Conservation (phyloP, 2,329 filamentous ascomycete species). For the Aureobasidium mangrovei region DNA sequence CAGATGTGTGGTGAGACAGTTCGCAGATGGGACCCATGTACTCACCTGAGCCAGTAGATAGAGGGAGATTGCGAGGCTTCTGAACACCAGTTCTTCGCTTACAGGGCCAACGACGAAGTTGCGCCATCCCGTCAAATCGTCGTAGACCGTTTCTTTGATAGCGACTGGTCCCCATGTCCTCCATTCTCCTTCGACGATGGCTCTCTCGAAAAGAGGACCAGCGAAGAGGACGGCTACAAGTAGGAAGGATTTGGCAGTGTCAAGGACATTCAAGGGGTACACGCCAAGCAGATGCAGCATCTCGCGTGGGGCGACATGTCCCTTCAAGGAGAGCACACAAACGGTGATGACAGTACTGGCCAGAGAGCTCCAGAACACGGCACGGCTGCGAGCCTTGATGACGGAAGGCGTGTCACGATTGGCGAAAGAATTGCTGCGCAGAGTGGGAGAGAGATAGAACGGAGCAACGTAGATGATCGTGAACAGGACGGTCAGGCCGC, state of each 20-base stretch:
- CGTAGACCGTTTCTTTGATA: conserved; percentile 51
- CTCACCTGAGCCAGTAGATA: conserved; percentile 60
- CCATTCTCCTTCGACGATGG: conserved; percentile 64
- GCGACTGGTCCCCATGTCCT: conserved; percentile 50
- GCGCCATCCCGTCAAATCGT: conserved; percentile 73
- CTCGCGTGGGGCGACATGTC: conserved; percentile 36
- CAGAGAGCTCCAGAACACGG: conserved; percentile 67
- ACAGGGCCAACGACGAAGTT: conserved; percentile 79
- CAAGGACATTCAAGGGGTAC: conserved; percentile 63
- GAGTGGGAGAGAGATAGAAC: conserved; percentile 74
- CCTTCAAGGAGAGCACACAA: conserved; percentile 44
- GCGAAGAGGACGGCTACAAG: conserved; percentile 73
- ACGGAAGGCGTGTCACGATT: conserved; percentile 83
- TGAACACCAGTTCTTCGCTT: conserved; percentile 91
- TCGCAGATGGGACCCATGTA: conserved; percentile 16
- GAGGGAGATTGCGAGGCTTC: conserved; percentile 74
- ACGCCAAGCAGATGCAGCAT: conserved; percentile 66
- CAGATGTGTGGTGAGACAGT: not conserved
- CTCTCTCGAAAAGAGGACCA: conserved; percentile 72
- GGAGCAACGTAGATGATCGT: conserved; percentile 85
- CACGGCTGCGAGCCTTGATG: conserved; percentile 76
- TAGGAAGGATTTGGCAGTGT: conserved; percentile 55
- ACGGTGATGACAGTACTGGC: conserved; percentile 59
- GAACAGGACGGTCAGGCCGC: conserved; percentile 49
- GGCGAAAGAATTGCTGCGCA: conserved; percentile 68